phyloP scores from a whole-genome alignment of 2,329 filamentous ascomycete species.

The Aspergillus arachidicola region DNA sequence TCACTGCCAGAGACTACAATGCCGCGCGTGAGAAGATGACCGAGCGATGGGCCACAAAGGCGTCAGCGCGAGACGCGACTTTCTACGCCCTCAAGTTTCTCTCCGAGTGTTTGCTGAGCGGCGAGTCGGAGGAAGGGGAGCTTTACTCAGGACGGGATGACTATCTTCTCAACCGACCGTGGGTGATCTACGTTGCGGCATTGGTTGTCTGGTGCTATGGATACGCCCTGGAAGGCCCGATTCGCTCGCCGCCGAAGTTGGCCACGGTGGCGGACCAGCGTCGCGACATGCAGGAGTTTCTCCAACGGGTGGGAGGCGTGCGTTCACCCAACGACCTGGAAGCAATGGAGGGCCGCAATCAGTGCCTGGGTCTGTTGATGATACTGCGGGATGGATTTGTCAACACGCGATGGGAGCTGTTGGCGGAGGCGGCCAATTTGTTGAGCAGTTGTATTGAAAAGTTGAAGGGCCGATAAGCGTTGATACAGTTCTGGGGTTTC shows the following conservation, averaged over 20 bases:
- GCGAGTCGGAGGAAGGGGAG: conserved; percentile 46
- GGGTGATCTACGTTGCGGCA: conserved; percentile 92
- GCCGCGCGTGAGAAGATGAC: conserved; percentile 82
- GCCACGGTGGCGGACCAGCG: conserved; percentile 66
- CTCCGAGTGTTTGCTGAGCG: conserved; percentile 69
- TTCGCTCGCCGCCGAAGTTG: conserved; percentile 56
- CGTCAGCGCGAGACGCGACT: conserved; percentile 84
- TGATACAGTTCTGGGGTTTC: not conserved
- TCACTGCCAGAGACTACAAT: conserved; percentile 78
- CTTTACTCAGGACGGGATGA: conserved; percentile 83
- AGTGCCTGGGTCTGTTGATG: conserved; percentile 78
- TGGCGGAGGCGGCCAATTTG: conserved; percentile 82
- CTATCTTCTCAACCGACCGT: conserved; percentile 84
- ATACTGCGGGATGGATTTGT: conserved; percentile 80
- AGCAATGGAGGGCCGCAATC: conserved; percentile 73
- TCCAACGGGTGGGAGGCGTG: conserved; percentile 72
- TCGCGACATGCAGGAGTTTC: conserved; percentile 76
- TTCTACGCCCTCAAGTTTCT: conserved; percentile 92
- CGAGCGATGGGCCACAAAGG: conserved; percentile 84
- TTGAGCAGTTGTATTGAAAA: conserved; percentile 78
- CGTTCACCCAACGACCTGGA: conserved; percentile 76
- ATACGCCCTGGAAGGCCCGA: conserved; percentile 82
- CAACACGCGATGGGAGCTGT: conserved; percentile 84
- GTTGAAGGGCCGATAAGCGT: conserved; percentile 36
- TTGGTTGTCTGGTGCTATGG: conserved; percentile 96